Conservation (phyloP, 2,329 filamentous ascomycete genomes). For the Ophiostoma novo-ulmi region DNA sequence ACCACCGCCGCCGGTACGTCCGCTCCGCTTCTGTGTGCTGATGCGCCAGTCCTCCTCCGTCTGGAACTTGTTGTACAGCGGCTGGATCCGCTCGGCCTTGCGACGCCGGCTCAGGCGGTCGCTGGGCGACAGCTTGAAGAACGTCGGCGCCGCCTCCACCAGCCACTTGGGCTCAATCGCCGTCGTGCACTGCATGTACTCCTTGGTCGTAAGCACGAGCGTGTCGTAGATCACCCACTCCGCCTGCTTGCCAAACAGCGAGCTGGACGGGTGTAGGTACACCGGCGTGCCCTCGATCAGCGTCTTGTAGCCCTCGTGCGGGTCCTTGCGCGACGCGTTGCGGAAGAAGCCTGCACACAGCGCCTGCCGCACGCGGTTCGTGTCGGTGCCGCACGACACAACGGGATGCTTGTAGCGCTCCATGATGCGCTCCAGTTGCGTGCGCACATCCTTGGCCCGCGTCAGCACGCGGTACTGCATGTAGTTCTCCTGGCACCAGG, state of each 20-base stretch:
- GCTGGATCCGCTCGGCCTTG: constrained; percentile 90
- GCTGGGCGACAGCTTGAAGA: constrained; percentile 93
- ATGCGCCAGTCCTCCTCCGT: constrained; percentile 94
- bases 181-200: constrained; percentile 96
- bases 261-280: constrained; percentile 86
- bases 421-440: constrained; percentile 92
- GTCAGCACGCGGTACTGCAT: constrained; percentile 88
- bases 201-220: constrained; percentile 87
- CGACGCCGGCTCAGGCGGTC: constrained; percentile 85
- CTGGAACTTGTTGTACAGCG: constrained; percentile 86
- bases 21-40: constrained; percentile 78
- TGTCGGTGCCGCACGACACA: constrained; percentile 80
- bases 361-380: constrained; percentile 78
- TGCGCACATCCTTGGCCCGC: constrained; percentile 83
- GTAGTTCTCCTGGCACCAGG: constrained; percentile 98
- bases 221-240: constrained; percentile 95
- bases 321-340: constrained; percentile 89
- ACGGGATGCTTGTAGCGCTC: constrained; percentile 80
- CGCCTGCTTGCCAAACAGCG: constrained; percentile 89
- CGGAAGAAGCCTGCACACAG: constrained; percentile 94
- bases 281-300: constrained; percentile 92
- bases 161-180: constrained; percentile 91
- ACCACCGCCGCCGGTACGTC: constrained; percentile 74
- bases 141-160: constrained; percentile 94
- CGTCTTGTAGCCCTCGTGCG: constrained; percentile 95